Evolutionary conservation across 2,329 filamentous ascomycete species (phyloP), one percentile per base, ranked within the genome.

Genomic region (Penicillium sp.): DNA sequence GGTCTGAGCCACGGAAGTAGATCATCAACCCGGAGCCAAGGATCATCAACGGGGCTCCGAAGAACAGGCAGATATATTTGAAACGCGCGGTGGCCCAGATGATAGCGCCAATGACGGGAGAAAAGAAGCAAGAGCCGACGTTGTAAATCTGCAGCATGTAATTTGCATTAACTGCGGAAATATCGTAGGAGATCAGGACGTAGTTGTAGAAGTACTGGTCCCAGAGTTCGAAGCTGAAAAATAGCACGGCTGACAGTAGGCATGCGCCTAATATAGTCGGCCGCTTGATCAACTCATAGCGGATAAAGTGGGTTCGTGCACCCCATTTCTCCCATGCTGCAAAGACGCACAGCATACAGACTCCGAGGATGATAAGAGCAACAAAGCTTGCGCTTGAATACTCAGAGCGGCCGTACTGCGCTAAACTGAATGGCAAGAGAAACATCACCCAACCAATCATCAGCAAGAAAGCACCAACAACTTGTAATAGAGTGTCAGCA

Each of bases 341-440:
- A 54, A 88, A 88, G 12, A 71, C 66, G 1, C 82, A 67, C 7
- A 88, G 71, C 6, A 82, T 75, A 0, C 80, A 54, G 22, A 80
- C 68, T 0, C 87, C 86, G 30, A 87, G 61, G 2, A 86, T 75
- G 8, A 78, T 59, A 69, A 84, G 78, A 30, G 69, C 73, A 55
- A 84, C 79, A 58, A 84, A 79, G 14, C 76, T 65, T 9, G 78
- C 73, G 16, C 75, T 76, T 3, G 69, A 58, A 72, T 80, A 83
- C n/a, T 69, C 63, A 6, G 74, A 62, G 9, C 67, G 64, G 17
- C 76, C 71, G 26, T 67, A 68, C n/a, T 65, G 62, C 46, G 75
- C 69, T 19, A 90, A 76, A 47, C 77, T 84, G 72, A 90, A 87
- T 0, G 87, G 84, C 16, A 90, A 77, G 4, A 90, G 78, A 67